Evolutionary conservation across 192 early-diverging fungal species (phyloP).

Genomic region (Umbelopsis vinacea): DNA sequence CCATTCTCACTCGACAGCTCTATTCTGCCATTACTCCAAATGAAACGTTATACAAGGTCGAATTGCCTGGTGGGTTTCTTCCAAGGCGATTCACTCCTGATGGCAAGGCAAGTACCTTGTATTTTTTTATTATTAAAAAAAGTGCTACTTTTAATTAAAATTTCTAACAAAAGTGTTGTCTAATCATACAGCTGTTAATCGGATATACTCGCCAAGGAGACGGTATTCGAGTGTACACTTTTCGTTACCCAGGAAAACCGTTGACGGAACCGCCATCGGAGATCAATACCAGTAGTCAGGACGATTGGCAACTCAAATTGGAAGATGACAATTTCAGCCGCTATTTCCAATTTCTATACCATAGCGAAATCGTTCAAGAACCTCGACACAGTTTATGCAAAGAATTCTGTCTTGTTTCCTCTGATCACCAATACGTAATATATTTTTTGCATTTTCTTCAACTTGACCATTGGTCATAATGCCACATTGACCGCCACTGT

Average conservation of each 20-base stretch:
- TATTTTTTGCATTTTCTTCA: background rate
- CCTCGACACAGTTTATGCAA: conserved; percentile 50
- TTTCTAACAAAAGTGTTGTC: no score
- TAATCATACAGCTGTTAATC: conserved; percentile 41
- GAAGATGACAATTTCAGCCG: conserved; percentile 34
- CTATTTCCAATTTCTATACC: conserved; percentile 44
- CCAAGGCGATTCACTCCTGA: conserved; percentile 55
- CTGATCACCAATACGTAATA: conserved; percentile 55
- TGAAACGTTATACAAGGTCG: conserved; percentile 49
- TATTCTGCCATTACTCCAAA: conserved; percentile 50
- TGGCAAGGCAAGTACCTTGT: conserved; percentile 42
- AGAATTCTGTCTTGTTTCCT: conserved; percentile 71
- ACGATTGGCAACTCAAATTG: background rate
- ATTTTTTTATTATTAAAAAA: no score
- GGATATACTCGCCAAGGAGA: conserved; percentile 45
- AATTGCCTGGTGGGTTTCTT: conserved; percentile 14
- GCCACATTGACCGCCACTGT: background rate
- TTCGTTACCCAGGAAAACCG: conserved; percentile 10
- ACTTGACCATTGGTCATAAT: background rate
- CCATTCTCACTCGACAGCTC: conserved; percentile 25
- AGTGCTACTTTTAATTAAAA: no score
- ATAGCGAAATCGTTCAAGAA: conserved; percentile 44
- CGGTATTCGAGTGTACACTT: conserved; percentile 44
- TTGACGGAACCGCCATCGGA: conserved; percentile 3
- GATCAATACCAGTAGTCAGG: background rate